Percentiles rank a stretch among this genome's conserved stretches.
Evolutionary conservation across 441 rosid species (phyloP).

Genomic region (Codiaeum variegatum): DNA sequence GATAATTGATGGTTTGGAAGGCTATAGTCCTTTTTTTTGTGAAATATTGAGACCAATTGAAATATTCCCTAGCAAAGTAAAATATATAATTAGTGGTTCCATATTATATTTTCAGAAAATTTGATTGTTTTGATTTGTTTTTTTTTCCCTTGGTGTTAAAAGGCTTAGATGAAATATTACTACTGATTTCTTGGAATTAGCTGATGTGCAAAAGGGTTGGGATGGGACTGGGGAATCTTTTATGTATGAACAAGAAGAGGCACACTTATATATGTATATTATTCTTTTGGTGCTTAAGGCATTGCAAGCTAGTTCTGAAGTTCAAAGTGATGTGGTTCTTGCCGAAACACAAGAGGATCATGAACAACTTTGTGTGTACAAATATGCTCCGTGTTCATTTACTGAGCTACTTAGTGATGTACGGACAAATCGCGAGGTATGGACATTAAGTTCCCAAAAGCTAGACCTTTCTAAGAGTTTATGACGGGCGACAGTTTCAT

Average conservation of each 20-base stretch:
- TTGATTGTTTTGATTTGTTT: neutral
- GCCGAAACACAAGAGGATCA: slow-evolving; percentile 42
- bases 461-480: slow-evolving; percentile 9
- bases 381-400: slow-evolving; percentile 90
- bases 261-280: slow-evolving; percentile 1
- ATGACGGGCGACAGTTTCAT: slow-evolving; percentile 17
- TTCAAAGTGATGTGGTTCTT: slow-evolving; percentile 36
- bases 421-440: slow-evolving; percentile 94
- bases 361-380: slow-evolving; percentile 93
- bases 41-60: neutral
- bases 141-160: neutral
- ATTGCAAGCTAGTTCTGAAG: slow-evolving; percentile 66
- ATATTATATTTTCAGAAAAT: neutral
- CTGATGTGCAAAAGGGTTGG: neutral
- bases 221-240: neutral
- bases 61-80: neutral
- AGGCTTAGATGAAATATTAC: neutral
- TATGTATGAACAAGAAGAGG: neutral
- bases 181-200: neutral
- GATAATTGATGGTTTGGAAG: neutral
- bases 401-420: slow-evolving; percentile 99
- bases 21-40: neutral
- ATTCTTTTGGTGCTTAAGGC: slow-evolving; percentile 47
- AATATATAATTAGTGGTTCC: neutral
- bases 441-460: slow-evolving; percentile 13